Evolutionary conservation across 1,284 basidiomycete species (phyloP), one percentile per base, ranked within the genome.

Genomic region (Ustilago shanxiensis): DNA sequence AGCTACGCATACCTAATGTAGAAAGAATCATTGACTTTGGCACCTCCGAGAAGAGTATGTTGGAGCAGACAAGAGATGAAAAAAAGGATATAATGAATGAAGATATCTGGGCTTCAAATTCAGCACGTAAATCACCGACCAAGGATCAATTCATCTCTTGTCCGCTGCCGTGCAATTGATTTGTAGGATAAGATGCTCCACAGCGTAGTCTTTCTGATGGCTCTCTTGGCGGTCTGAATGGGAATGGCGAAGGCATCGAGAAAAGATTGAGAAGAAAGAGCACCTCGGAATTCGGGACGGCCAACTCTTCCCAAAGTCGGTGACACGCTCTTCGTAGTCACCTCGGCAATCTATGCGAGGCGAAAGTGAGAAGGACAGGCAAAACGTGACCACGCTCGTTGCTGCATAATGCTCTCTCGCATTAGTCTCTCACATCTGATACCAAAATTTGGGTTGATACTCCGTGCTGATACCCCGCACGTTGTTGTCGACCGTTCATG

Each of bases 341-440:
- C 39, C 59, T 60, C 50, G 59, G 59, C 37, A 60, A 60, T 60
- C 50, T 60, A 18, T 44, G 41, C 41, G 41, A 44, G 41, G 41
- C 31, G 11, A 37, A 33, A 33, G 14, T 2, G 44, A 31, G 18
- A 44, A 44, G 54, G 26, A 44, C 28, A 33, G 28, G 18, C 24
- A 24, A n/a, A 54, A 44, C 14, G 55, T 57, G 44, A 57, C 41
- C 55, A 31, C 47, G 55, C 44, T 39, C 35, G 5, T 57, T 22
- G 44, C 44, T 22, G 47, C 47, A 44, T 44, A 20, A 20, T 44
- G 28, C 41, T 44, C n/a, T 20, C 18, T 44, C 41, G 41, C 49
- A 50, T 50, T 26, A 50, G 28, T 14, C 24, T 50, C 49, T 50
- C 16, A n/a, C 49, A 28, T 50, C 28, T 50, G 49, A 28, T 50